These are phyloP conservation scores for Penicillium longicatenatum DNA, from an alignment of 495 filamentous ascomycete species.

Conservation along the genomic window DNA sequence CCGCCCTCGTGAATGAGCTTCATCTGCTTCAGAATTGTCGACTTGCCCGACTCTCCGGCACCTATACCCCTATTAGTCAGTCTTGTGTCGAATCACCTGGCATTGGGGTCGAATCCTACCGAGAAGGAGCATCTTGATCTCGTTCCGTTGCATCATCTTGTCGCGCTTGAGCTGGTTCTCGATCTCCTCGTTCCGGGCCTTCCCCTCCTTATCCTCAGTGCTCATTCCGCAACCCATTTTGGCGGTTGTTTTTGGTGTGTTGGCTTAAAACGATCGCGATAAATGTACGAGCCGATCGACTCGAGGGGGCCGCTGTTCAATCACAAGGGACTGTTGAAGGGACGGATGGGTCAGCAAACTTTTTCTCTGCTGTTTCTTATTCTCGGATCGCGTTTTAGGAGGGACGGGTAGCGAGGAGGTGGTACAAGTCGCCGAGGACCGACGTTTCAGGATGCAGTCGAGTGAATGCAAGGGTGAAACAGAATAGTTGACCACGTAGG, in stretches of 20 bases:
- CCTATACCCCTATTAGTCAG: slow-evolving; percentile 52
- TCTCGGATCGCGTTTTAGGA: slow-evolving; percentile 10
- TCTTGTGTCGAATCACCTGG: background rate
- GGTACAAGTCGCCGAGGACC: slow-evolving; percentile 25
- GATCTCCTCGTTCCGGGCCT: slow-evolving; percentile 98
- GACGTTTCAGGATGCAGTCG: slow-evolving; percentile 31
- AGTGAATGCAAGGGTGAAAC: slow-evolving; percentile 30
- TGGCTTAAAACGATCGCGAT: slow-evolving; percentile 20
- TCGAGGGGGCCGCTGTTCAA: slow-evolving; percentile 15
- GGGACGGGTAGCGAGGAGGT: slow-evolving; percentile 16
- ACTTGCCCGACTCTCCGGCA: slow-evolving; percentile 99
- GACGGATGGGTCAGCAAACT: slow-evolving; percentile 13
- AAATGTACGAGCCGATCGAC: slow-evolving; percentile 24
- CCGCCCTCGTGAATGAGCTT: slow-evolving; percentile 64
- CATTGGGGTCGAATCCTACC: slow-evolving; percentile 58
- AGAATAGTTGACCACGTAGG: slow-evolving; percentile 16
- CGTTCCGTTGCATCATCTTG: slow-evolving; percentile 92
- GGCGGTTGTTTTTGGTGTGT: slow-evolving; percentile 41
- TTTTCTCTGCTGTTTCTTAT: background rate
- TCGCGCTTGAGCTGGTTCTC: slow-evolving; percentile 97
- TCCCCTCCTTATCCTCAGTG: slow-evolving; percentile 99
- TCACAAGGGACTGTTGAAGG: slow-evolving; percentile 17
- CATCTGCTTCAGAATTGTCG: slow-evolving; percentile 99
- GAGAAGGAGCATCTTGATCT: slow-evolving; percentile 99
- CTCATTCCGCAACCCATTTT: slow-evolving; percentile 99